phyloP scores from a whole-genome alignment of 306 rosid species.

The Luffa aegyptiaca region DNA sequence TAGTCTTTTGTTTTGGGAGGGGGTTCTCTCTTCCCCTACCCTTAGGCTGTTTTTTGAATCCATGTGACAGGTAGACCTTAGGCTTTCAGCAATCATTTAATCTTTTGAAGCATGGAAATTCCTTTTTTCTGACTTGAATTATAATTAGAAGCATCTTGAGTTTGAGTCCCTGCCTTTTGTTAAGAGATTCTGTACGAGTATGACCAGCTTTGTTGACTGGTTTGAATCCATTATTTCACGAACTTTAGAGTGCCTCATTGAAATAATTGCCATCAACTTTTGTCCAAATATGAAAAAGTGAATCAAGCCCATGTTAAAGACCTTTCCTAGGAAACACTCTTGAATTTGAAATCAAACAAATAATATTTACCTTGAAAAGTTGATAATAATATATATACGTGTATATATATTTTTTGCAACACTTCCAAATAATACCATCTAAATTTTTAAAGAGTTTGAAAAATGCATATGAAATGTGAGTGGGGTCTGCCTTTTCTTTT shows the following conservation, averaged over 20 bases:
- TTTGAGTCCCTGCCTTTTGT: too few species aligned
- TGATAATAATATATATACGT: neutral
- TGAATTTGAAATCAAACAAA: neutral
- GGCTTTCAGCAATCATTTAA: neutral
- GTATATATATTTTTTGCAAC: neutral
- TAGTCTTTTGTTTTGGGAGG: too few species aligned
- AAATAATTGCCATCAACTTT: neutral
- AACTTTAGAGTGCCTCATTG: neutral
- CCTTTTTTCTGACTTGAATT: neutral
- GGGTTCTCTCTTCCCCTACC: too few species aligned
- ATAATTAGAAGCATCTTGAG: neutral
- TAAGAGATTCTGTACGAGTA: neutral
- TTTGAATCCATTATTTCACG: neutral
- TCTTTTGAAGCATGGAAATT: neutral
- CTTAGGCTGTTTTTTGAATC: too few species aligned
- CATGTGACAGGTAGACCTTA: neutral
- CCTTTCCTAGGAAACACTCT: neutral
- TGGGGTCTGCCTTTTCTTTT: neutral
- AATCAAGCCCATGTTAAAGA: neutral
- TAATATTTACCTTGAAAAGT: neutral
- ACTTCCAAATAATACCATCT: neutral
- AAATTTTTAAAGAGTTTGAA: neutral
- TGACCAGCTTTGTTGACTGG: neutral
- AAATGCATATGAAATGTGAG: neutral
- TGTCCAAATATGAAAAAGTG: neutral